Evolutionary conservation across 257 asterid genomes (phyloP).

Genomic region (Dorcoceras hygrometricum): DNA sequence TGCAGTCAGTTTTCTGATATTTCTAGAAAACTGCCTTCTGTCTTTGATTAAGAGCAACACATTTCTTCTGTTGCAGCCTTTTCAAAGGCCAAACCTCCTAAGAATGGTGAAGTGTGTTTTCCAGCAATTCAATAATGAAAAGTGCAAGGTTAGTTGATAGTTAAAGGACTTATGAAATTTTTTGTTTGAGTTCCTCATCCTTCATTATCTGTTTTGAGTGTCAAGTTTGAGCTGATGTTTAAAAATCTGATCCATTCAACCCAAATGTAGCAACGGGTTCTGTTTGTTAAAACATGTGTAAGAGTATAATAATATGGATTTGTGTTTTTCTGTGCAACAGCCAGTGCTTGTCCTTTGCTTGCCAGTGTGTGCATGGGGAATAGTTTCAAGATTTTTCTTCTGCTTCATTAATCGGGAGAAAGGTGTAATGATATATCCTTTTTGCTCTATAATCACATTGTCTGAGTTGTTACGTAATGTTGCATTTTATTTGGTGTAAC

Average conservation of each 20-base stretch:
- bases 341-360: background rate
- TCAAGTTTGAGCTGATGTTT: too few species aligned
- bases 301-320: conserved; percentile 34
- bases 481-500: too few species aligned
- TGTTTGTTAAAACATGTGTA: conserved; percentile 2
- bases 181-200: background rate
- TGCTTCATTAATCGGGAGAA: conserved; percentile 41
- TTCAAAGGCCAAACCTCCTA: background rate
- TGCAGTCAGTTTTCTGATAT: background rate
- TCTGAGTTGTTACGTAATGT: too few species aligned
- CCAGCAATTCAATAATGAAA: background rate
- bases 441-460: conserved; percentile 23
- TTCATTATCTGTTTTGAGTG: background rate
- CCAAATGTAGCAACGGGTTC: too few species aligned
- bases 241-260: too few species aligned
- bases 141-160: background rate
- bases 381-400: conserved; percentile 32
- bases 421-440: conserved; percentile 36
- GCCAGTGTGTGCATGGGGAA: too few species aligned
- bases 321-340: conserved; percentile 47
- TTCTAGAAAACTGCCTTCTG: background rate
- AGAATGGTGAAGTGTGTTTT: background rate
- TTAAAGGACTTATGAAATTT: too few species aligned
- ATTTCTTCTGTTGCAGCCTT: background rate
- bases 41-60: background rate